Base-by-base conservation (phyloP, 306 rosid species). In the Echinosophora koreensis region DNA sequence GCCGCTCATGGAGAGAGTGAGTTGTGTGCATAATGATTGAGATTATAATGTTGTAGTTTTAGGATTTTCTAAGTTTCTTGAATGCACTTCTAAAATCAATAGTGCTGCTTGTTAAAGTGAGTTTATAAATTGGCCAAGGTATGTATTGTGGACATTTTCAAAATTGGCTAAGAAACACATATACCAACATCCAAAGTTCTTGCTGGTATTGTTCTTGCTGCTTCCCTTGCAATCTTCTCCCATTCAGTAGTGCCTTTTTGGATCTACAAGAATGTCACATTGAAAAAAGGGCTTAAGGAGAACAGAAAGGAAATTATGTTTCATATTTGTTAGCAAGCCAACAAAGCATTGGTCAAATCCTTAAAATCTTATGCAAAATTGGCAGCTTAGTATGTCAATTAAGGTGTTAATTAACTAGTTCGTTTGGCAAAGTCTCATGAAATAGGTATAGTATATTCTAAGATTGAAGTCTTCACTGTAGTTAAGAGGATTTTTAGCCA, bases 171-270 rank as follows among this genome's bases (percentile, higher is more conserved):
- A n/a, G n/a, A n/a, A n/a, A n/a, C n/a, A n/a, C n/a, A n/a, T n/a
- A n/a, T n/a, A n/a, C n/a, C n/a, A n/a, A n/a, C n/a, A n/a, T n/a
- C n/a, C n/a, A n/a, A n/a, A n/a, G n/a, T n/a, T 89, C 97, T 88
- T 71, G 97, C 97, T 66, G 98, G 98, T 60, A 95, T 87, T 71
- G 97, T 95, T 86, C 97, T 88, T 65, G 98, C 97, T 5, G 98
- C 98, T 80, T 95, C 98, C 17, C 52, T 71, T 1, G 93, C 97
- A 60, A 89, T 88, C 83, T 76, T 95, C 87, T 90, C 93, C 98
- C 97, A 92, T 57, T 95, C 91, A 0, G 80, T 57, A 13, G 81
- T 81, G 3, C 91, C 91, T 46, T 85, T 84, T 84, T 84, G 50
- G 74, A 95, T 86, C 98, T 95, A 66, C 38, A 78, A 39, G 8